A percentile compares a stretch with the other conserved stretches of the same genome.
Conservation (phyloP, 2,329 filamentous ascomycete species). For the Talaromyces sp. region DNA sequence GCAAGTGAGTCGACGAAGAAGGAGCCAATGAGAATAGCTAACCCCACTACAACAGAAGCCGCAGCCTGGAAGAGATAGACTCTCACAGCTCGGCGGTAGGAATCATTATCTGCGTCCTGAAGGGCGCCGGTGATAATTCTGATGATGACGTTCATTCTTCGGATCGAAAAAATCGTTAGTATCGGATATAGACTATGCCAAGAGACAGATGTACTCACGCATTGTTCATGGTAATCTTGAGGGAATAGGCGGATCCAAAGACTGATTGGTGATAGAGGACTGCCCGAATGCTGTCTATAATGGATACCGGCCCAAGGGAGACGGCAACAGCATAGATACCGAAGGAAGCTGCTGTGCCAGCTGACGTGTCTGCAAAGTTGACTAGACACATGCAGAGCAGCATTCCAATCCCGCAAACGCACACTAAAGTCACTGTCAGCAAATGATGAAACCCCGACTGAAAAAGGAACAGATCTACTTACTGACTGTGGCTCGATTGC, state of each 20-base stretch:
- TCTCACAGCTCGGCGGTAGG: constrained; percentile 54
- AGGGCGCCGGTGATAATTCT: constrained; percentile 56
- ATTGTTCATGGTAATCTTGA: constrained; percentile 63
- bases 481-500: constrained; percentile 50
- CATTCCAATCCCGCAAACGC: constrained; percentile 49
- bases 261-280: constrained; percentile 59
- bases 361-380: constrained; percentile 48
- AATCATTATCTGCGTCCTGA: constrained; percentile 56
- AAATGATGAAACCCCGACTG: constrained; percentile 21
- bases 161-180: background rate
- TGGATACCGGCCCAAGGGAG: constrained; percentile 55
- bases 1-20: constrained; percentile 44
- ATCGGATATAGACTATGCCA: too few species aligned
- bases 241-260: constrained; percentile 58
- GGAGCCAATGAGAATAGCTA: constrained; percentile 39
- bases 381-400: constrained; percentile 54
- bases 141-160: constrained; percentile 59
- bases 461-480: constrained; percentile 20
- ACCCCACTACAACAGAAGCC: constrained; percentile 47
- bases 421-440: constrained; percentile 22
- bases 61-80: constrained; percentile 56
- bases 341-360: constrained; percentile 58
- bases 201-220: constrained; percentile 30
- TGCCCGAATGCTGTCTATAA: constrained; percentile 60
- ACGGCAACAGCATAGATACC: constrained; percentile 57